Evolutionary conservation across 176 grass and related monocot species (phyloP).

Genomic region (Miscanthus lutarioriparius): DNA sequence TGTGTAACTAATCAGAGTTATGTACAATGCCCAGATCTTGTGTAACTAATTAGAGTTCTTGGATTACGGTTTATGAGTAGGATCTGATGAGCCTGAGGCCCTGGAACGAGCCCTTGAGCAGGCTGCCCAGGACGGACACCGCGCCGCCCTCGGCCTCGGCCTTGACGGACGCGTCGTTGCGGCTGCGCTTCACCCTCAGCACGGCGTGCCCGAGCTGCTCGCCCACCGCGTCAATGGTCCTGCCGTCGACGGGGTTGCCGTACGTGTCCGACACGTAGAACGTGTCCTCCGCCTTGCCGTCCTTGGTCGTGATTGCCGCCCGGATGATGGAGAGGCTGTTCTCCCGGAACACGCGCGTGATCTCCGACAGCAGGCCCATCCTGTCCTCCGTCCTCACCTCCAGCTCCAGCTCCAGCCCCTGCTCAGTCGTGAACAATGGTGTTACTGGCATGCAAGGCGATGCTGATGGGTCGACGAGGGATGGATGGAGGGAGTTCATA

Average conservation of each 20-base stretch:
- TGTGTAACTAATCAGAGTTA: too few relatives aligned
- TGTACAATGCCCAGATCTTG: not conserved
- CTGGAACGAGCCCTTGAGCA: slow-evolving; percentile 47
- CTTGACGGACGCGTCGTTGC: not conserved
- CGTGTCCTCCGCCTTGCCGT: slow-evolving; percentile 54
- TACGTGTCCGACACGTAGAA: slow-evolving; percentile 56
- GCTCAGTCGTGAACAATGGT: not conserved
- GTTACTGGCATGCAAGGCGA: not conserved
- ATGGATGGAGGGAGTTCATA: not conserved
- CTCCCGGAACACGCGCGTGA: slow-evolving; percentile 66
- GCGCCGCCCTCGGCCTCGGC: not conserved
- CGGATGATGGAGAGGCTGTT: slow-evolving; percentile 59
- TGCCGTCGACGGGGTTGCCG: slow-evolving; percentile 49
- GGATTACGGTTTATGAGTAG: not conserved
- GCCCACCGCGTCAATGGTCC: slow-evolving; percentile 27
- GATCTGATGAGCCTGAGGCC: slow-evolving; percentile 35
- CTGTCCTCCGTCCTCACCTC: slow-evolving; percentile 49
- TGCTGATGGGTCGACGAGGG: not conserved
- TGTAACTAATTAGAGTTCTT: not conserved
- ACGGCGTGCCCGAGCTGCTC: slow-evolving; percentile 36
- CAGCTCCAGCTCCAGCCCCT: slow-evolving; percentile 52
- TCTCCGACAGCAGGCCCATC: slow-evolving; percentile 58
- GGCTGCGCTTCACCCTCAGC: slow-evolving; percentile 40
- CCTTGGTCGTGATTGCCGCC: slow-evolving; percentile 53
- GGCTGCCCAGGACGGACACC: slow-evolving; percentile 12